Conservation (phyloP, 2,329 filamentous ascomycete species). For the Penicillium oxalicum region DNA sequence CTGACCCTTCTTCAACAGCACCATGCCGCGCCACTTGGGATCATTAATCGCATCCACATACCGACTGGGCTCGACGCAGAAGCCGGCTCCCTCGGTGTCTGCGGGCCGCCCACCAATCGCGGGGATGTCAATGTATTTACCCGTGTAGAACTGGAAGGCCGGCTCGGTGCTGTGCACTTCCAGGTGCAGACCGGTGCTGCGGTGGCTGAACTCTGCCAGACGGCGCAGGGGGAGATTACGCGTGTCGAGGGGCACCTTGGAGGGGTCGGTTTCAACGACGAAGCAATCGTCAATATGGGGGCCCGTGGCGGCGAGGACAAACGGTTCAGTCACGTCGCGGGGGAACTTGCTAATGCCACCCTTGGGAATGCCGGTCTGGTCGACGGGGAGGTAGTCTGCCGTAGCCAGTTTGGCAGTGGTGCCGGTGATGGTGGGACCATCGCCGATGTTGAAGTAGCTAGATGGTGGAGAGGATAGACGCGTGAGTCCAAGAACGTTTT, state of each 20-base stretch:
- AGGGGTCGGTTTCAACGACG: constrained; percentile 61
- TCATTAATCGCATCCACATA: constrained; percentile 86
- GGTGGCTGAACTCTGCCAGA: constrained; percentile 68
- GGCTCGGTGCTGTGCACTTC: constrained; percentile 90
- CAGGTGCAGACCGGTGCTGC: constrained; percentile 68
- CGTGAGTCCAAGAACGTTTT: too few relatives aligned
- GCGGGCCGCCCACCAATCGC: constrained; percentile 55
- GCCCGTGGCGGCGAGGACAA: constrained; percentile 63
- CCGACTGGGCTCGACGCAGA: constrained; percentile 87
- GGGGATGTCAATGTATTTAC: constrained; percentile 74
- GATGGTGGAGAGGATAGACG: constrained; percentile 4
- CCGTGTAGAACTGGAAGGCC: constrained; percentile 95
- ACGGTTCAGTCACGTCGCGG: constrained; percentile 59
- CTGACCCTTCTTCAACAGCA: constrained; percentile 75
- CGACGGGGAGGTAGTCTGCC: constrained; percentile 65
- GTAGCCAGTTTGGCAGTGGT: constrained; percentile 56
- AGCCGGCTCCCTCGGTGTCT: constrained; percentile 64
- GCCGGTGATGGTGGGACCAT: constrained; percentile 54
- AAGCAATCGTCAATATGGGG: constrained; percentile 91
- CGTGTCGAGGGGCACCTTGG: constrained; percentile 59
- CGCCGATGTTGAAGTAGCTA: constrained; percentile 64
- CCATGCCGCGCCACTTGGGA: constrained; percentile 71
- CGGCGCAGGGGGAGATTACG: constrained; percentile 57
- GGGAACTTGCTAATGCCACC: constrained; percentile 59
- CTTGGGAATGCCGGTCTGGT: constrained; percentile 67